Evolutionary conservation across 177 flowering plant genomes (phyloP), one percentile per base, ranked within the genome.

Genomic region (Telopea speciosissima): DNA sequence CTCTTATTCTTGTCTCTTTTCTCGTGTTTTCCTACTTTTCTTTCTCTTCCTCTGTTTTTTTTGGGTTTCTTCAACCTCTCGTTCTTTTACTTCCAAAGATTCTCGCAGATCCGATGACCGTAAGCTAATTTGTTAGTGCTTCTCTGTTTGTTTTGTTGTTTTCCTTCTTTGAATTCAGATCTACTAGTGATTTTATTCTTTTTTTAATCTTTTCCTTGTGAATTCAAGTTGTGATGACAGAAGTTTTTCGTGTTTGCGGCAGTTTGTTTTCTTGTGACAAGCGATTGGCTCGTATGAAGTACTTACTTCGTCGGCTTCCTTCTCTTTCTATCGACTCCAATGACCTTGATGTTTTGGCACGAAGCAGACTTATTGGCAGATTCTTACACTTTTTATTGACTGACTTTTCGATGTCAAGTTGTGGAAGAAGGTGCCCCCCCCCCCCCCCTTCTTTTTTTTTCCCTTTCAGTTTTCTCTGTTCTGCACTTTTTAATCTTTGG

Each of bases 271-370:
- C 17, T 0, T 22, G 31, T n/a, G 71, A 66, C 71, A 68, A 67
- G 69, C 56, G 16, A 62, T 72, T 36, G 62, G 77, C 64, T 77
- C 80, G 52, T 72, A 79, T 79, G 75, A 75, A 70, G 71, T 75
- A 60, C 70, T 70, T 40, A 40, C 70, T 72, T 36, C 59, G 66
- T 65, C 26, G 49, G 67, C 26, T 68, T 72, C 69, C 44, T 70
- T 59, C 62, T 54, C 44, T 21, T 14, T 5, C 25, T 8, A 69
- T 63, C 45, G 69, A 65, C 72, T 63, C 65, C 63, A 33, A 64
- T 71, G 74, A 24, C 19, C 36, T 45, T 24, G 58, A 68, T 68
- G 67, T 54, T 70, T 73, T 67, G 23, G 28, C 63, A n/a, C 25
- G 36, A 21, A 40, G 58, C 58, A 65, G 45, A 28, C 56, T 45